Conservation (phyloP, 2,329 filamentous ascomycete genomes). For the Cyphellophora attinorum region DNA sequence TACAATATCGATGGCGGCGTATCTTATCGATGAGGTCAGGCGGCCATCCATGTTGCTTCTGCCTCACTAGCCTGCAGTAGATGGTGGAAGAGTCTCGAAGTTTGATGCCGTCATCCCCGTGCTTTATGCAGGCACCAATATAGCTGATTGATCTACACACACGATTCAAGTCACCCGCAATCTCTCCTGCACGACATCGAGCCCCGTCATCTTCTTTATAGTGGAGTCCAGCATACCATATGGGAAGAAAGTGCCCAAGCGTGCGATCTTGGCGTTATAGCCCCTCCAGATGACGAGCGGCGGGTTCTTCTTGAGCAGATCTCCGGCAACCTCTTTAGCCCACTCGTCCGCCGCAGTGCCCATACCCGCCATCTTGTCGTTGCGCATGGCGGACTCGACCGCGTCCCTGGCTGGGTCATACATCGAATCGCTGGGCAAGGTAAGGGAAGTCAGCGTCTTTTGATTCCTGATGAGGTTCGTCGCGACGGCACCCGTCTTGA, state of each 20-base stretch:
- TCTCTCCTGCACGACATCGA: slow-evolving; percentile 5
- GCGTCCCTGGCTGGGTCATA: slow-evolving; percentile 5
- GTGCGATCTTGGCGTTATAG: slow-evolving; percentile 1
- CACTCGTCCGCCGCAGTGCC: slow-evolving; percentile 45
- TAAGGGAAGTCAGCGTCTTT: neutral
- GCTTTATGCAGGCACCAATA: no score
- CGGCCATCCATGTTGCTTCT: no score
- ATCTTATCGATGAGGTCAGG: no score
- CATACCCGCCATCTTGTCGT: slow-evolving; percentile 18
- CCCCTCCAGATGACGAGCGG: slow-evolving; percentile 11
- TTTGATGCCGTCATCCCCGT: no score
- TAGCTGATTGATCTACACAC: no score
- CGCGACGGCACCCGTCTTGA: slow-evolving; percentile 18
- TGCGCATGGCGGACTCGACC: slow-evolving; percentile 5
- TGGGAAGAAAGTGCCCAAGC: slow-evolving; percentile 3
- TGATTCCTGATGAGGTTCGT: slow-evolving; percentile 8
- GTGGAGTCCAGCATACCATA: slow-evolving; percentile 4
- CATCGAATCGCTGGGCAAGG: slow-evolving; percentile 6
- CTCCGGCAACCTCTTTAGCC: slow-evolving; percentile 44
- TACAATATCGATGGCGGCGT: no score
- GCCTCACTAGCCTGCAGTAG: no score
- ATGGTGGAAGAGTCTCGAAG: no score
- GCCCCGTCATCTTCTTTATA: slow-evolving; percentile 4
- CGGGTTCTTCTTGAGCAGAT: slow-evolving; percentile 41
- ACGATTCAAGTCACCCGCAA: no score